Evolutionary conservation across 2,329 filamentous ascomycete genomes (phyloP).

Genomic region (Aspergillus melleus): DNA sequence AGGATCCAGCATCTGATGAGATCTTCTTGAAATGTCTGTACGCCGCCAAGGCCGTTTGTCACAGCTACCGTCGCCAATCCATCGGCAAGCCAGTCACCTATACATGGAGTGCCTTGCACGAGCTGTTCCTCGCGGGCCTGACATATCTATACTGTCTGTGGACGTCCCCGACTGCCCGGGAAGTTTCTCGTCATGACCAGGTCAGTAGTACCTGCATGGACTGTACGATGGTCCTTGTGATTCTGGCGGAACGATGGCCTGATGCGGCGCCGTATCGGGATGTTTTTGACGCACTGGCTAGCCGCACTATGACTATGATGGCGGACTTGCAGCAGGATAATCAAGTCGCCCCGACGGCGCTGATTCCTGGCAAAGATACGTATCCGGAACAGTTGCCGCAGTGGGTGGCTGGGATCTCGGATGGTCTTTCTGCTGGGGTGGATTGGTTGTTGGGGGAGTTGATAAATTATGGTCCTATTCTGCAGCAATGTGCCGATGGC

Average conservation of each 20-base stretch:
- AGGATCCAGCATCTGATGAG: no score
- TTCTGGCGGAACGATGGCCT: constrained; percentile 35
- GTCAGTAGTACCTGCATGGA: constrained; percentile 29
- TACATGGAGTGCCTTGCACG: constrained; percentile 24
- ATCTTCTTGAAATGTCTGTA: no score
- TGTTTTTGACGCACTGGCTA: constrained; percentile 30
- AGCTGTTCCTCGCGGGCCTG: constrained; percentile 26
- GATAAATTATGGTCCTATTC: no score
- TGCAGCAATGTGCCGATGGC: no score
- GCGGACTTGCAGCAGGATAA: no score
- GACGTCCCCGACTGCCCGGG: constrained; percentile 23
- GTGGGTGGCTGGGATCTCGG: no score
- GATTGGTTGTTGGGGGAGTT: no score
- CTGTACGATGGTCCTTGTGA: constrained; percentile 31
- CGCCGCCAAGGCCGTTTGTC: no score
- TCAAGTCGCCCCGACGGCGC: no score
- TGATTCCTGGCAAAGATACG: no score
- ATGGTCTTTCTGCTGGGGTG: no score
- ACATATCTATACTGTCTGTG: constrained; percentile 38
- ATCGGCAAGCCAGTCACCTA: constrained; percentile 13
- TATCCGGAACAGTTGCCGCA: no score
- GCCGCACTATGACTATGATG: background rate
- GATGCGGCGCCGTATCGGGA: constrained; percentile 34
- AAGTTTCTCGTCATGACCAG: constrained; percentile 9
- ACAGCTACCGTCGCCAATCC: constrained; percentile 1